phyloP scores from a whole-genome alignment of 495 filamentous ascomycete species.

The Xylaria telfairii region DNA sequence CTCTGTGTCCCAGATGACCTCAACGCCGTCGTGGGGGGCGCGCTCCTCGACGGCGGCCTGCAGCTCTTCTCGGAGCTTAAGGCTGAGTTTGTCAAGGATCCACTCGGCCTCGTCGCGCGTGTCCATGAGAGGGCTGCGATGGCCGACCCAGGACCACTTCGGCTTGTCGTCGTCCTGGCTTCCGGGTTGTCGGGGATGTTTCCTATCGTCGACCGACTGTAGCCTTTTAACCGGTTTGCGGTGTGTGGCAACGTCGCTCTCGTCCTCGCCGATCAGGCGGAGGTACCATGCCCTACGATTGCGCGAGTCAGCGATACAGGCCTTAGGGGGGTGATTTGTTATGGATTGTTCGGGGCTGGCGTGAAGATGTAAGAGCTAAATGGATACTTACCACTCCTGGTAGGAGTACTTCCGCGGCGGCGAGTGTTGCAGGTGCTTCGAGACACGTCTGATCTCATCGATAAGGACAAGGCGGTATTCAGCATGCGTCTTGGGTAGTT shows the following conservation, averaged over 20 bases:
- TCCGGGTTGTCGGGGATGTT: not conserved
- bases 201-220: conserved; percentile 9
- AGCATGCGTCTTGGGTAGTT: conserved; percentile 39
- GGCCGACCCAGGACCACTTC: conserved; percentile 80
- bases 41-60: conserved; percentile 33
- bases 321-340: too few species aligned
- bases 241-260: conserved; percentile 54
- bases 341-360: too few species aligned
- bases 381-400: conserved; percentile 66
- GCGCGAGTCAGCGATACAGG: conserved; percentile 11
- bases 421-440: conserved; percentile 63
- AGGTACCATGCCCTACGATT: conserved; percentile 70
- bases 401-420: conserved; percentile 75
- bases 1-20: conserved; percentile 24
- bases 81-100: conserved; percentile 71
- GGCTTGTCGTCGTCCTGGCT: conserved; percentile 15
- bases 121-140: conserved; percentile 74
- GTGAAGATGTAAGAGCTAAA: not conserved
- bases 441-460: conserved; percentile 70
- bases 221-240: conserved; percentile 32
- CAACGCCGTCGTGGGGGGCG: conserved; percentile 16
- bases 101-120: conserved; percentile 77
- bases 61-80: conserved; percentile 61
- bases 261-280: conserved; percentile 74
- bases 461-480: conserved; percentile 73